Evolutionary conservation across 768 basidiomycete species (phyloP).

Genomic region (Leccinellum albellum): DNA sequence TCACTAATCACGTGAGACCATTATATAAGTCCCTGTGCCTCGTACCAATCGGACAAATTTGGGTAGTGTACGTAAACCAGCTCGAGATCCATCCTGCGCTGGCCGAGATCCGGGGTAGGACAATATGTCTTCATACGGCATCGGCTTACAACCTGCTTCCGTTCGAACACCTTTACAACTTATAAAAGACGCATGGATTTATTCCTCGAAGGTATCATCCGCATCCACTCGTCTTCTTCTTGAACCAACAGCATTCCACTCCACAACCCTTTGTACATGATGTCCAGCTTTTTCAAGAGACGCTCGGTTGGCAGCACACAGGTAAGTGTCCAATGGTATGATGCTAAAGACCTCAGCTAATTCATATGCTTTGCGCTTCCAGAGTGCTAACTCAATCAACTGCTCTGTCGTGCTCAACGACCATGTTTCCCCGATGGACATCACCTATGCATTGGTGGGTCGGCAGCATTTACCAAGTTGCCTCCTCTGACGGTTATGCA

Average conservation of each 20-base stretch:
- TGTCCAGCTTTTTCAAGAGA: slow-evolving; percentile 24
- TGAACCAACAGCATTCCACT: not conserved
- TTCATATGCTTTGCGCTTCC: not conserved
- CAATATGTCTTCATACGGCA: not conserved
- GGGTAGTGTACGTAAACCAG: not conserved
- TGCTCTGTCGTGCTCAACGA: slow-evolving; percentile 10
- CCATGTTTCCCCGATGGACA: slow-evolving; percentile 19
- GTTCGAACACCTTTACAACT: not conserved
- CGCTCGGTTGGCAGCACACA: slow-evolving; percentile 18
- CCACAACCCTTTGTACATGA: slow-evolving; percentile 1
- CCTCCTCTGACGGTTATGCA: not conserved
- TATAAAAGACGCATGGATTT: slow-evolving; percentile 18
- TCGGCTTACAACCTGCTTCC: not conserved
- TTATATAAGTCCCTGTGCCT: not conserved
- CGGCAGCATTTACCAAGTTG: not conserved
- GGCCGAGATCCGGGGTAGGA: slow-evolving; percentile 14
- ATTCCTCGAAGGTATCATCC: slow-evolving; percentile 2
- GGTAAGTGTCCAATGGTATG: slow-evolving; percentile 7
- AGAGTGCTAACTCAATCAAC: slow-evolving; percentile 19
- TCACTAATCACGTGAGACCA: not conserved
- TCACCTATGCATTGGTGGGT: slow-evolving; percentile 22
- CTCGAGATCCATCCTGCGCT: slow-evolving; percentile 6
- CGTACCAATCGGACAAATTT: not conserved
- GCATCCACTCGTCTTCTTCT: not conserved
- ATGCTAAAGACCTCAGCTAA: not conserved